phyloP scores from a whole-genome alignment of 306 rosid genomes.

The Herpetospermum pedunculosum region DNA sequence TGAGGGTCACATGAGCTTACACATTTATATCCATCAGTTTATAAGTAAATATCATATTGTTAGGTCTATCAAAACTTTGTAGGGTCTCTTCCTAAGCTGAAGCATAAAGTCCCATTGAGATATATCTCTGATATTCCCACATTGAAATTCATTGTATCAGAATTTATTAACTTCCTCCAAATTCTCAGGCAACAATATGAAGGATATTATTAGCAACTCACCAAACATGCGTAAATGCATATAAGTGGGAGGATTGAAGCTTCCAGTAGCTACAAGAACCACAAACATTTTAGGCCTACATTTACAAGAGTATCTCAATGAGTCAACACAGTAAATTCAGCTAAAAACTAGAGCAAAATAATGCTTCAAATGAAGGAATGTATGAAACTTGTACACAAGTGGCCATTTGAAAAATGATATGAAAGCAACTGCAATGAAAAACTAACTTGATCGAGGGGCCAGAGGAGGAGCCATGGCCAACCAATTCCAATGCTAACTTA shows the following conservation, averaged over 20 bases:
- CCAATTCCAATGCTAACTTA: slow-evolving; percentile 1
- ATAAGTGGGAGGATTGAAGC: slow-evolving; percentile 92
- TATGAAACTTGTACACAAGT: neutral
- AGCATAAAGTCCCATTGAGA: neutral
- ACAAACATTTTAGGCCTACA: slow-evolving; percentile 45
- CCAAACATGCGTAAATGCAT: slow-evolving; percentile 94
- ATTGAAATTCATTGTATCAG: neutral
- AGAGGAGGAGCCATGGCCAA: neutral
- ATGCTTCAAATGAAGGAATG: neutral
- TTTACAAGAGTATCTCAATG: neutral
- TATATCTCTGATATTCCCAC: neutral
- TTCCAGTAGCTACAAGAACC: slow-evolving; percentile 65
- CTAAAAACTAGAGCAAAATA: neutral
- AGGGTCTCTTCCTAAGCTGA: neutral
- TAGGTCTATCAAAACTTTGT: neutral
- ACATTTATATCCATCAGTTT: neutral
- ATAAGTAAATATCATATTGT: neutral
- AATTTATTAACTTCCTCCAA: neutral
- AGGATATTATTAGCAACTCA: slow-evolving; percentile 21
- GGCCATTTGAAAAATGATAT: neutral
- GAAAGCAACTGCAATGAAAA: neutral
- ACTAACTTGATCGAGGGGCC: neutral
- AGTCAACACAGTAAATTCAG: neutral
- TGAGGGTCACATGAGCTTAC: neutral
- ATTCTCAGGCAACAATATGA: neutral